Evolutionary conservation across 495 filamentous ascomycete species (phyloP).

Genomic region (Penicillium ucsense): DNA sequence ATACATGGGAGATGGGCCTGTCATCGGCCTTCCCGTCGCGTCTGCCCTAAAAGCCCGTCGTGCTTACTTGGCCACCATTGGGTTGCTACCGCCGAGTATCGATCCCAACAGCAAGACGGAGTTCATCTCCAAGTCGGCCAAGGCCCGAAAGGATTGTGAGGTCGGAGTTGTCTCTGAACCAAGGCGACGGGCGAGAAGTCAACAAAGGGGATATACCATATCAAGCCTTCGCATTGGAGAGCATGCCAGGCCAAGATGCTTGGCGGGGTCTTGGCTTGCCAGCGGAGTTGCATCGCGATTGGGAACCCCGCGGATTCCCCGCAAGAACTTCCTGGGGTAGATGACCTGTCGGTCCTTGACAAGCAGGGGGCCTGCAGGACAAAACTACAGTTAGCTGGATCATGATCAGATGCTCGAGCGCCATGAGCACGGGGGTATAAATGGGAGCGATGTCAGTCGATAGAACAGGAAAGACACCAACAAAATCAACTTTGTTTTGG

Average conservation of each 20-base stretch:
- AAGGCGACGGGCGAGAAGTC: constrained; percentile 7
- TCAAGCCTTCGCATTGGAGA: constrained; percentile 6
- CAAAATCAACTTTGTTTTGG: background rate
- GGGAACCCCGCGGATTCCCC: background rate
- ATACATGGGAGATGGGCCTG: background rate
- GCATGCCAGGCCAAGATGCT: constrained; percentile 8
- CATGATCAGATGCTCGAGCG: too few species aligned
- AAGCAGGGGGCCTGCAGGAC: constrained; percentile 10
- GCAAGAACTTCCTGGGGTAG: constrained; percentile 3
- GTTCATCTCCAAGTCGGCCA: constrained; percentile 2
- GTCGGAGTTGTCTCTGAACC: constrained; percentile 5
- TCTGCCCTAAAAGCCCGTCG: too few species aligned
- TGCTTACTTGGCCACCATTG: constrained; percentile 1
- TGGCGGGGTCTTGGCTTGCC: constrained; percentile 13
- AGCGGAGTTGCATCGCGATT: constrained; percentile 1
- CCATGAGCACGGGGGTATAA: background rate
- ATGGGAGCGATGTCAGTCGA: background rate
- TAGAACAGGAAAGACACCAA: background rate
- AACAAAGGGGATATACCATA: constrained; percentile 5
- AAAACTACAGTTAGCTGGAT: constrained; percentile 1
- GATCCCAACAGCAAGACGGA: background rate
- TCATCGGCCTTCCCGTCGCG: too few species aligned
- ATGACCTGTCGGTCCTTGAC: constrained; percentile 1
- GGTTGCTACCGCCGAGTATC: constrained; percentile 4
- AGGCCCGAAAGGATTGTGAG: constrained; percentile 11